Conservation (phyloP, 805 yeast species). For the Cyberlindnera mycetangii region DNA sequence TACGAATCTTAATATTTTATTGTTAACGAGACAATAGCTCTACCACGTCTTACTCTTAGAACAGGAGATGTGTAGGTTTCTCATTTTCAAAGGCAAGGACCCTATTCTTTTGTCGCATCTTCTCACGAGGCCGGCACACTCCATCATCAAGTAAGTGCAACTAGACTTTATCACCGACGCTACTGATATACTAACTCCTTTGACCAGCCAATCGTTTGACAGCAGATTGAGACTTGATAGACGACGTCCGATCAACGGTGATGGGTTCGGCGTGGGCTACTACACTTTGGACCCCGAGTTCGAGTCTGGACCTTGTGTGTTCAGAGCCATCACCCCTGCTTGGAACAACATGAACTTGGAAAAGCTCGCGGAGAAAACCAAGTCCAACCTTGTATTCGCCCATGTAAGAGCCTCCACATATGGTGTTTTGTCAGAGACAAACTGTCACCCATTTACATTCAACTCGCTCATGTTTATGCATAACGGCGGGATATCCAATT, state of each 20-base stretch:
- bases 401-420: conserved; percentile 96
- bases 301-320: conserved; percentile 81
- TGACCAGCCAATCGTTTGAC: conserved; percentile 75
- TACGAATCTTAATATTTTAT: too few relatives aligned
- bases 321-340: conserved; percentile 95
- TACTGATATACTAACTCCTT: neutral
- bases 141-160: conserved; percentile 67
- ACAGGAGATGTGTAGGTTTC: conserved; percentile 77
- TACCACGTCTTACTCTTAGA: too few relatives aligned
- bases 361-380: conserved; percentile 82
- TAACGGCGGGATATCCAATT: conserved; percentile 85
- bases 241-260: conserved; percentile 93
- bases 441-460: conserved; percentile 93
- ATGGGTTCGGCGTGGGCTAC: conserved; percentile 97
- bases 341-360: conserved; percentile 95
- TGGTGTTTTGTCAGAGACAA: conserved; percentile 90
- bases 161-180: too few relatives aligned
- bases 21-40: too few relatives aligned
- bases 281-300: conserved; percentile 60
- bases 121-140: conserved; percentile 92
- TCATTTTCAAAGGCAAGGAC: conserved; percentile 82
- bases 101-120: conserved; percentile 83
- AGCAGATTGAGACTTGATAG: conserved; percentile 82
- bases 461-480: conserved; percentile 95
- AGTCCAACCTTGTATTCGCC: conserved; percentile 81